These are phyloP conservation scores for Arthrobotrys iridis DNA, from an alignment of 2,329 filamentous ascomycete genomes.

Conservation along the genomic window DNA sequence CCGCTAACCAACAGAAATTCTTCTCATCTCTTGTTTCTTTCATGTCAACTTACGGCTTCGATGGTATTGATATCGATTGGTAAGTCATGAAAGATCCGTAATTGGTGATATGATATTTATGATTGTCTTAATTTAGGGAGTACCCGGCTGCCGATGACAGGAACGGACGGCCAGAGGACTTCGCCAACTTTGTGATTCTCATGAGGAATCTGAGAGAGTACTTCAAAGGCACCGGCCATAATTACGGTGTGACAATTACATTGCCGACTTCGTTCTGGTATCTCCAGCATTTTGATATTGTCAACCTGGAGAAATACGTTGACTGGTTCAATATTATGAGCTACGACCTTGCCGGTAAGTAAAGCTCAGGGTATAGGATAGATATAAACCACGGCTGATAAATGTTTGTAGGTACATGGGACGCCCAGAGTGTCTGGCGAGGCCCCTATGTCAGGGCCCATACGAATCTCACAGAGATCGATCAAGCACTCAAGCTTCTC, in stretches of 20 bases:
- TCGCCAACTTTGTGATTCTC: conserved; percentile 22
- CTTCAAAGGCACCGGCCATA: background rate
- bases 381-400: background rate
- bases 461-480: conserved; percentile 60
- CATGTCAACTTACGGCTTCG: conserved; percentile 58
- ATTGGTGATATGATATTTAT: too few species aligned
- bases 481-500: conserved; percentile 58
- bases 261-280: conserved; percentile 58
- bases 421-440: conserved; percentile 18
- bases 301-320: conserved; percentile 56
- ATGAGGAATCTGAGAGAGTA: background rate
- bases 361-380: conserved; percentile 44
- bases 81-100: conserved; percentile 55
- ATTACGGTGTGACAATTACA: conserved; percentile 54
- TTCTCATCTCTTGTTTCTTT: conserved; percentile 54
- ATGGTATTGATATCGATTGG: conserved; percentile 62
- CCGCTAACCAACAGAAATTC: conserved; percentile 44
- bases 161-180: conserved; percentile 5
- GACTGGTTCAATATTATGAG: conserved; percentile 61
- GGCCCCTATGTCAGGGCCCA: conserved; percentile 54
- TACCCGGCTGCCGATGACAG: conserved; percentile 45
- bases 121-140: conserved; percentile 22
- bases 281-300: conserved; percentile 59
- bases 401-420: conserved; percentile 35
- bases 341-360: conserved; percentile 55